Evolutionary conservation across 352 stramenopile genomes (phyloP).

Genomic region (Halophytophthora batemanensis): DNA sequence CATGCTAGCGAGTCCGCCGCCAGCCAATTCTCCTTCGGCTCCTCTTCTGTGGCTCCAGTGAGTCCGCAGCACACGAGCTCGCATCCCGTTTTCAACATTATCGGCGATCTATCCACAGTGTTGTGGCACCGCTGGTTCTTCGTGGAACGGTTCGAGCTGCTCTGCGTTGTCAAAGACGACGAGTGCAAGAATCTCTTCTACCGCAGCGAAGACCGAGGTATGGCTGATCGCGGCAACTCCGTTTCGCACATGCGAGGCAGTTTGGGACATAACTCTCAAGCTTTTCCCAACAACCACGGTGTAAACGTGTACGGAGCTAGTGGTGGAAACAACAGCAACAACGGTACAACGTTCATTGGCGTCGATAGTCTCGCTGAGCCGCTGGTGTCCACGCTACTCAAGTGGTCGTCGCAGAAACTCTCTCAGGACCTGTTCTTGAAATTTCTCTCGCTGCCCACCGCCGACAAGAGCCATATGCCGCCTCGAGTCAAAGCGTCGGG

Average conservation of each 20-base stretch:
- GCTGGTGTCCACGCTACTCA: slow-evolving; percentile 50
- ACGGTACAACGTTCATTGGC: slow-evolving; percentile 32
- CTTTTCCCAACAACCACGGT: slow-evolving; percentile 33
- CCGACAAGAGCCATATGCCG: slow-evolving; percentile 20
- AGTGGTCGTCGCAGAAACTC: slow-evolving; percentile 79
- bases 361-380: slow-evolving; percentile 58
- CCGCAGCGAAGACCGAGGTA: slow-evolving; percentile 31
- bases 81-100: slow-evolving; percentile 88
- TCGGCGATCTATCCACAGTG: slow-evolving; percentile 82
- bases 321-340: slow-evolving; percentile 4
- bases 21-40: slow-evolving; percentile 71
- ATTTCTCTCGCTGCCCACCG: slow-evolving; percentile 46
- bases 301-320: slow-evolving; percentile 31
- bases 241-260: slow-evolving; percentile 21
- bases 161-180: slow-evolving; percentile 71
- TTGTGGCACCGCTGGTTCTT: slow-evolving; percentile 90
- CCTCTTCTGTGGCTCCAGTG: slow-evolving; percentile 18
- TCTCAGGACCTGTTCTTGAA: slow-evolving; percentile 79
- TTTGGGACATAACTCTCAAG: slow-evolving; percentile 18
- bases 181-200: slow-evolving; percentile 66
- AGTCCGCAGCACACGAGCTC: slow-evolving; percentile 44
- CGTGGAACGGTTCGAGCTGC: slow-evolving; percentile 84
- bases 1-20: slow-evolving; percentile 40
- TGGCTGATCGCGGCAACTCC: slow-evolving; percentile 28
- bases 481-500: slow-evolving; percentile 16